Evolutionary conservation across 2,329 filamentous ascomycete species (phyloP).

Genomic region (Aureobasidium sp.): DNA sequence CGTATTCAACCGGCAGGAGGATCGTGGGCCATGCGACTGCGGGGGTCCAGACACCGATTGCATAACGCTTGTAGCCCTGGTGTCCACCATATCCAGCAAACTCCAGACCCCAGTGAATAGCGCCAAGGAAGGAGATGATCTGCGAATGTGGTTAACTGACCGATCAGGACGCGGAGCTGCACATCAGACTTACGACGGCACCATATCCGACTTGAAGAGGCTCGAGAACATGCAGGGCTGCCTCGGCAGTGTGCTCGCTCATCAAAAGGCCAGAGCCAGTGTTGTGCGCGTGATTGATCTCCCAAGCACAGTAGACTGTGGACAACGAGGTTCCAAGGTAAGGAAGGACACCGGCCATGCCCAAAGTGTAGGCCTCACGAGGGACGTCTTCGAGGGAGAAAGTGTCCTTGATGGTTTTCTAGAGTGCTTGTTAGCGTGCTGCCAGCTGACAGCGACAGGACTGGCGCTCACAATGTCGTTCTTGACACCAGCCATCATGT

Average conservation of each 20-base stretch:
- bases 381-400: conserved; percentile 42
- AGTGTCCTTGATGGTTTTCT: conserved; percentile 44
- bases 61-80: conserved; percentile 72
- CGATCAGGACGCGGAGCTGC: background rate
- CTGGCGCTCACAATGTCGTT: conserved; percentile 26
- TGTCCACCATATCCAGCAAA: conserved; percentile 62
- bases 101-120: conserved; percentile 89
- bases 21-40: conserved; percentile 85
- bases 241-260: conserved; percentile 61
- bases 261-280: conserved; percentile 59
- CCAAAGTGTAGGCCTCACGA: conserved; percentile 42
- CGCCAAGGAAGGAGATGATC: conserved; percentile 91
- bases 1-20: conserved; percentile 75
- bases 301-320: conserved; percentile 75
- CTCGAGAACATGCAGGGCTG: conserved; percentile 68
- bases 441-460: background rate
- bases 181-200: conserved; percentile 56
- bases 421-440: conserved; percentile 16
- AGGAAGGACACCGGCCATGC: conserved; percentile 45
- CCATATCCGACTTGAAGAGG: conserved; percentile 88
- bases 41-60: conserved; percentile 72
- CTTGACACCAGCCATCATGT: conserved; percentile 42
- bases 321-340: conserved; percentile 79
- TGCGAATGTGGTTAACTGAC: conserved; percentile 26
- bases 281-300: conserved; percentile 63